phyloP scores from a whole-genome alignment of 208 protist genomes.

The Leishmania amazonensis region DNA sequence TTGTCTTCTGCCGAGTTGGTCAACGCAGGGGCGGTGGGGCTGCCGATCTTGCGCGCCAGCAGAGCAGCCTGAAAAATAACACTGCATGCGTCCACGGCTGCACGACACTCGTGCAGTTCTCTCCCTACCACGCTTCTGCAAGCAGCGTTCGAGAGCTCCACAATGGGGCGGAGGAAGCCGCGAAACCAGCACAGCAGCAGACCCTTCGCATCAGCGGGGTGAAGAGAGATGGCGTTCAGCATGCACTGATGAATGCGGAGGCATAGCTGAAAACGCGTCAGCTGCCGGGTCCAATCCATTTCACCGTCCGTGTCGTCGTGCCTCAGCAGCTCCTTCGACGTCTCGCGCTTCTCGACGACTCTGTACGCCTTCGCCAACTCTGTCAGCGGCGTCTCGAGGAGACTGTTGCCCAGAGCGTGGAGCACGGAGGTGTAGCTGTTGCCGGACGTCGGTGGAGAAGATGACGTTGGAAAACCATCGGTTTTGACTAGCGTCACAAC shows the following conservation, averaged over 20 bases:
- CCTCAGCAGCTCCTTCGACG: no score
- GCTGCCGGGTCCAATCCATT: conserved; percentile 12
- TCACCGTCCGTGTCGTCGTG: neutral
- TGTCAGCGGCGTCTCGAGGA: neutral
- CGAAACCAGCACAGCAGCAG: conserved; percentile 43
- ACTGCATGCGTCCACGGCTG: conserved; percentile 53
- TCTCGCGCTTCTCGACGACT: neutral
- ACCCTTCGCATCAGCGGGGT: neutral
- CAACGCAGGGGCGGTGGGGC: neutral
- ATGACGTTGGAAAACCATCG: neutral
- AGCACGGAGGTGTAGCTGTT: neutral
- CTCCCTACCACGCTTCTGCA: conserved; percentile 21
- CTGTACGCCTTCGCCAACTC: neutral
- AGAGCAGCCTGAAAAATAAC: conserved; percentile 68
- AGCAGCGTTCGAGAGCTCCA: conserved; percentile 63
- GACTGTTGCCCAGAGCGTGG: neutral
- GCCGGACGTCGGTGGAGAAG: neutral
- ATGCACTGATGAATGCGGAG: conserved; percentile 26
- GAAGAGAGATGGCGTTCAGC: conserved; percentile 16
- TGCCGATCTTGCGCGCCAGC: conserved; percentile 17
- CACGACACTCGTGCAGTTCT: conserved; percentile 28
- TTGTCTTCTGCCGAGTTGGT: neutral
- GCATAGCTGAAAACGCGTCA: conserved; percentile 33
- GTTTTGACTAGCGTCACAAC: neutral
- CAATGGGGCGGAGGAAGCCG: conserved; percentile 40